Evolutionary conservation across 208 protist genomes (phyloP).

Genomic region (Acanthamoeba divionensis): DNA sequence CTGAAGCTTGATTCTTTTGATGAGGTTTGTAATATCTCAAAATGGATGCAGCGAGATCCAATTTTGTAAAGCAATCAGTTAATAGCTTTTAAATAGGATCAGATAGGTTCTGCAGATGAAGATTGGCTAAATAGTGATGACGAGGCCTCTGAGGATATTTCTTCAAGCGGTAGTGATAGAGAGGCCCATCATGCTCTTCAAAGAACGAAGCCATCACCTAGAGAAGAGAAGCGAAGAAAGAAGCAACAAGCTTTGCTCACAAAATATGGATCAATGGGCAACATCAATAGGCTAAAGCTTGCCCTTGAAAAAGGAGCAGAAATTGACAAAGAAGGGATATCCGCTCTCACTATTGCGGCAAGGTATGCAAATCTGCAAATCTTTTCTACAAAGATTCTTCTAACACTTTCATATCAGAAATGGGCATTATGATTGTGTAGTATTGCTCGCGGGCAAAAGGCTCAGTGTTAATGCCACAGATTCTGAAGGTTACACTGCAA

Average conservation of each 20-base stretch:
- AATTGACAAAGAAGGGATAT: constrained; percentile 26
- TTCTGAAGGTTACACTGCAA: constrained; percentile 2
- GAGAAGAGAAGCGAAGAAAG: constrained; percentile 10
- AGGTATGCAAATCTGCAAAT: too few relatives aligned
- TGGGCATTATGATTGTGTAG: constrained; percentile 40
- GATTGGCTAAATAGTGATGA: constrained; percentile 19
- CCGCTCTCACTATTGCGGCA: constrained; percentile 20
- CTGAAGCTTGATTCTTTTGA: constrained; percentile 45
- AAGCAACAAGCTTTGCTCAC: constrained; percentile 10
- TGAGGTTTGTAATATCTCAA: background rate
- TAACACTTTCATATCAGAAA: too few relatives aligned
- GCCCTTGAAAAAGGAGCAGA: background rate
- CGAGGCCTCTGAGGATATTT: background rate
- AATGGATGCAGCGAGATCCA: background rate
- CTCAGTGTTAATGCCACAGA: constrained; percentile 6
- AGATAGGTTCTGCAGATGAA: background rate
- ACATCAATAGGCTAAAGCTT: constrained; percentile 15
- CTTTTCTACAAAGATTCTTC: too few relatives aligned
- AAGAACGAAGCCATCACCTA: constrained; percentile 1
- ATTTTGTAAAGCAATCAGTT: background rate
- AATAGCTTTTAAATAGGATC: background rate
- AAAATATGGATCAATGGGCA: constrained; percentile 43
- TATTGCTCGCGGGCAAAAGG: constrained; percentile 5
- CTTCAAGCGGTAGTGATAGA: background rate
- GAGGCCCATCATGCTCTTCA: too few relatives aligned